A percentile compares a stretch with the other conserved stretches of the same genome.
phyloP scores from a whole-genome alignment of 805 yeast species.

The Metschnikowia shivogae region DNA sequence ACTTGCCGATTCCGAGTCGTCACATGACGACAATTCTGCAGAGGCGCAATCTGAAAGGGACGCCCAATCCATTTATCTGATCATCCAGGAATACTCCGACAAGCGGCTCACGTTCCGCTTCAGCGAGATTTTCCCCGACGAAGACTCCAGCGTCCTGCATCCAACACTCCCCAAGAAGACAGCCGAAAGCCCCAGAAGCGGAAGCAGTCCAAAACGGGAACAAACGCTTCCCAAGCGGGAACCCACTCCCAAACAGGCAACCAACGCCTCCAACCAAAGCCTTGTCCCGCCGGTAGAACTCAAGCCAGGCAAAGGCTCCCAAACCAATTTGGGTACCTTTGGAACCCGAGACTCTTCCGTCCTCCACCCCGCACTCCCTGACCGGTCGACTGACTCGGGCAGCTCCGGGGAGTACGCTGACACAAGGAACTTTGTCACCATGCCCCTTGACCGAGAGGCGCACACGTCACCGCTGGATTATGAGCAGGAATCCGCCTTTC shows the following conservation, averaged over 20 bases:
- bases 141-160: neutral
- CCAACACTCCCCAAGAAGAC: no score
- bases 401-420: neutral
- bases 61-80: constrained; percentile 29
- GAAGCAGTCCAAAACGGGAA: no score
- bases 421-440: neutral
- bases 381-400: neutral
- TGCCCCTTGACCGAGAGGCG: no score
- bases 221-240: no score
- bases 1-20: constrained; percentile 37
- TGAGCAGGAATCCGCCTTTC: neutral
- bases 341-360: no score
- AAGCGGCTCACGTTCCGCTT: constrained; percentile 10
- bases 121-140: constrained; percentile 9
- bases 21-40: constrained; percentile 6
- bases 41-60: constrained; percentile 6
- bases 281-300: no score
- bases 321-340: no score
- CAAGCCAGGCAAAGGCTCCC: no score
- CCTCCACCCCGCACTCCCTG: neutral
- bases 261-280: no score
- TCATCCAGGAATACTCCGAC: constrained; percentile 27
- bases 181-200: no score
- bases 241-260: no score
- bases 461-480: no score